Evolutionary conservation across 495 filamentous ascomycete species (phyloP).

Genomic region (Lepraria neglecta): DNA sequence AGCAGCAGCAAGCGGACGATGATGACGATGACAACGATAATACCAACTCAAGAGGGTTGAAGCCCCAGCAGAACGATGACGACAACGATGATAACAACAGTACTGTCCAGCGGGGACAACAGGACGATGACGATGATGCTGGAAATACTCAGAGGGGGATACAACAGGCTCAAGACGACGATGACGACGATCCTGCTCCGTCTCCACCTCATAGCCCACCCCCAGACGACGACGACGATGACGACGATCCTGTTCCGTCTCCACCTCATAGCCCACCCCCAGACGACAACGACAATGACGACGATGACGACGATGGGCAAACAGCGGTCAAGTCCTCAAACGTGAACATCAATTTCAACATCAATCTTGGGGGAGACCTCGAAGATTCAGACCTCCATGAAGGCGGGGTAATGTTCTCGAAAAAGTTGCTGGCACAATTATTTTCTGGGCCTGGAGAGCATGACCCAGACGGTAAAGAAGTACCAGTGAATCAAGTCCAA

Average conservation of each 20-base stretch:
- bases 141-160: neutral
- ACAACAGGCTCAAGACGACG: neutral
- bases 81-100: neutral
- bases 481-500: neutral
- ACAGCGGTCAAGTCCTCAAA: neutral
- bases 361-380: slow-evolving; percentile 6
- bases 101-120: neutral
- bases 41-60: neutral
- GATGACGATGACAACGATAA: neutral
- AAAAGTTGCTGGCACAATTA: slow-evolving; percentile 13
- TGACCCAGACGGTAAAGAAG: neutral
- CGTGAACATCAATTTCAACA: slow-evolving; percentile 10
- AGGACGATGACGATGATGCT: neutral
- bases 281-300: neutral
- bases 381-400: slow-evolving; percentile 7
- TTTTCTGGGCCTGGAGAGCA: slow-evolving; percentile 15
- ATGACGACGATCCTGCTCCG: neutral
- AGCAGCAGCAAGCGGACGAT: neutral
- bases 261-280: neutral
- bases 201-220: neutral
- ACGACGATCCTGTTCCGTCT: neutral
- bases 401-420: slow-evolving; percentile 7
- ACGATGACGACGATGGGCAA: slow-evolving; percentile 12
- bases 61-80: neutral
- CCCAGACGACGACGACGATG: slow-evolving; percentile 1